Conservation (phyloP, 2,329 filamentous ascomycete species). For the Akanthomyces lecanii region DNA sequence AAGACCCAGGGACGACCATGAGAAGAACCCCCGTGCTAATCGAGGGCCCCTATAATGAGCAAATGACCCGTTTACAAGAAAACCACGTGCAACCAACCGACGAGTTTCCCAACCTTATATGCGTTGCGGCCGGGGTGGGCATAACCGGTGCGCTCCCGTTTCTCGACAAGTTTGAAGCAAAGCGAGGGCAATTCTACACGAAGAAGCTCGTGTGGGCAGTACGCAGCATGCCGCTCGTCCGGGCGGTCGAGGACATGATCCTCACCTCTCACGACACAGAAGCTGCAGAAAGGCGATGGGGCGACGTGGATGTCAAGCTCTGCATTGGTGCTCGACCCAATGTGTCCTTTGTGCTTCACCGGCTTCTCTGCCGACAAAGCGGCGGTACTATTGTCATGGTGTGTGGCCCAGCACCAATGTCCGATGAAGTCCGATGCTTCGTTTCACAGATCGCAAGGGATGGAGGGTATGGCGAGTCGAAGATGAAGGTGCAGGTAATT, state of each 20-base stretch:
- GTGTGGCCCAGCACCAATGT: conserved; percentile 22
- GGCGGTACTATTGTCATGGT: conserved; percentile 23
- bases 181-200: not conserved
- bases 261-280: conserved; percentile 2
- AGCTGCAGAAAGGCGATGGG: conserved; percentile 16
- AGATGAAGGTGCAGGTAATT: conserved; percentile 17
- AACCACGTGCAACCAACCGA: conserved; percentile 13
- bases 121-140: conserved; percentile 28
- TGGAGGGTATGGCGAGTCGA: conserved; percentile 9
- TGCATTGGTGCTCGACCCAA: conserved; percentile 19
- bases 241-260: conserved; percentile 20
- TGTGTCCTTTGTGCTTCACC: conserved; percentile 18
- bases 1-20: not conserved
- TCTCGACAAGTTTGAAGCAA: conserved; percentile 13
- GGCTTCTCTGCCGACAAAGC: conserved; percentile 14
- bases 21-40: too few species aligned
- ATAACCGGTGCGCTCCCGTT: conserved; percentile 27
- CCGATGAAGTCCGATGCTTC: conserved; percentile 21
- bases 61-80: conserved; percentile 13
- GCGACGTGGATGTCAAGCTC: conserved; percentile 19
- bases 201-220: conserved; percentile 24
- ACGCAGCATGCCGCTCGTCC: conserved; percentile 20
- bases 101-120: conserved; percentile 25
- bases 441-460: conserved; percentile 17
- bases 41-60: too few species aligned